Evolutionary conservation across 73 alveolate genomes (phyloP).

Genomic region (Durusdinium trenchii): DNA sequence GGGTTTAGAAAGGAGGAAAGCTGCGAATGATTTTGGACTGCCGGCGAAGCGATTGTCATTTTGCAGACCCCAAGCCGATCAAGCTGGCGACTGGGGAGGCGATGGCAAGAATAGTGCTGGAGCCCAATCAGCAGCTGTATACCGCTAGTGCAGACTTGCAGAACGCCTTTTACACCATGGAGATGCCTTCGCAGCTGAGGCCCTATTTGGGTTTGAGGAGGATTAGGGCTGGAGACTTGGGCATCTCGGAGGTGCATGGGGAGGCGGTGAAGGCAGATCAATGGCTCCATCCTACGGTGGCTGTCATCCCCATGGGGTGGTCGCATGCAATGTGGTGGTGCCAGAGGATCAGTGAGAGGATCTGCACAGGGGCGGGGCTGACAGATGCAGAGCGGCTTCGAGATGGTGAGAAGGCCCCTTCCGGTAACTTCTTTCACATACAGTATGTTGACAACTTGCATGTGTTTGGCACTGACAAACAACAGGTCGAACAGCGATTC

Average conservation of each 20-base stretch:
- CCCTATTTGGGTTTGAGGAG: background rate
- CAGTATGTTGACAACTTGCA: background rate
- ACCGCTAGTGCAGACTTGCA: background rate
- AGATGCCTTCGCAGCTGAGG: background rate
- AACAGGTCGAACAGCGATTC: background rate
- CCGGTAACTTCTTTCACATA: background rate
- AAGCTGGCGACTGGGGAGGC: background rate
- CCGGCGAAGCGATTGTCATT: background rate
- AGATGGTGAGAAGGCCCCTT: background rate
- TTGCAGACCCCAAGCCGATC: background rate
- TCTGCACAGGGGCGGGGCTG: background rate
- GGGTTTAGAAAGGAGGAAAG: background rate
- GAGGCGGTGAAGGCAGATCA: background rate
- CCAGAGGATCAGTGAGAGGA: background rate
- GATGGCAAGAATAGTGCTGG: background rate
- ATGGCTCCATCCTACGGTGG: background rate
- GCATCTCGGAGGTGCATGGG: background rate
- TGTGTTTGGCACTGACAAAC: background rate
- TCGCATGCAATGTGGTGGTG: background rate
- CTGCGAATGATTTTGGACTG: background rate
- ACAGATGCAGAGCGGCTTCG: background rate
- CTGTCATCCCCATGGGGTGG: slow-evolving; percentile 29
- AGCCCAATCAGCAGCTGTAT: background rate
- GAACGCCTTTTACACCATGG: background rate
- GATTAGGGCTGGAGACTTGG: background rate